Evolutionary conservation across 2,329 filamentous ascomycete species (phyloP).

Genomic region (Plenodomus tracheiphilus): DNA sequence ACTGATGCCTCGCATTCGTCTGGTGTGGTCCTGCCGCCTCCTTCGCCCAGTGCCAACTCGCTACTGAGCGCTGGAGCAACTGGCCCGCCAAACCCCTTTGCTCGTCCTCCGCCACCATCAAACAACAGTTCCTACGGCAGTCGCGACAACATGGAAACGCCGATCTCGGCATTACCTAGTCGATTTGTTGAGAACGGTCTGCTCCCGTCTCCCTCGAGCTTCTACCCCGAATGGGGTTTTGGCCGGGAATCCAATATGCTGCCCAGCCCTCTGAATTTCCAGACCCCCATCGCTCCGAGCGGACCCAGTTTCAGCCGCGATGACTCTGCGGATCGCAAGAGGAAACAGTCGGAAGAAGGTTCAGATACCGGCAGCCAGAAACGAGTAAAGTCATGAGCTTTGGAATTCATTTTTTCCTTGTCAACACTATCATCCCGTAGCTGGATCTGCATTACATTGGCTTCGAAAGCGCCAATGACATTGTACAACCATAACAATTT

Average conservation of each 20-base stretch:
- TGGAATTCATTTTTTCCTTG: neutral
- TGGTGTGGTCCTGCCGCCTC: slow-evolving; percentile 83
- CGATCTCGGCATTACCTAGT: slow-evolving; percentile 90
- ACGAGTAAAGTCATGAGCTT: slow-evolving; percentile 38
- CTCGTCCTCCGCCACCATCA: slow-evolving; percentile 77
- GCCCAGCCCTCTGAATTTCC: slow-evolving; percentile 89
- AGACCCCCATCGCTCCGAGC: slow-evolving; percentile 67
- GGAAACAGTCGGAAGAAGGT: slow-evolving; percentile 46
- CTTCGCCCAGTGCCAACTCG: slow-evolving; percentile 84
- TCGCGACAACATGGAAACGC: slow-evolving; percentile 64
- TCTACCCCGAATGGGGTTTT: slow-evolving; percentile 91
- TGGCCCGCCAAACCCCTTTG: slow-evolving; percentile 94
- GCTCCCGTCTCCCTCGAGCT: slow-evolving; percentile 85
- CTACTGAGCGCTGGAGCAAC: slow-evolving; percentile 88
- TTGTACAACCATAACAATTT: slow-evolving; percentile 1
- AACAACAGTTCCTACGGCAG: slow-evolving; percentile 52
- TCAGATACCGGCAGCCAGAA: slow-evolving; percentile 43
- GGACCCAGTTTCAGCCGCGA: slow-evolving; percentile 51
- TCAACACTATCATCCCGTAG: neutral
- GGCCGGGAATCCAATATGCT: slow-evolving; percentile 79
- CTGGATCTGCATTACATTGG: neutral
- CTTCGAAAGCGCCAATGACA: neutral
- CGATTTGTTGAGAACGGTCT: slow-evolving; percentile 87
- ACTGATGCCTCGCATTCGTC: slow-evolving; percentile 63
- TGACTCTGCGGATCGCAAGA: slow-evolving; percentile 45